Evolutionary conservation across 805 yeast genomes (phyloP).

Genomic region (Barnettozyma salicaria): DNA sequence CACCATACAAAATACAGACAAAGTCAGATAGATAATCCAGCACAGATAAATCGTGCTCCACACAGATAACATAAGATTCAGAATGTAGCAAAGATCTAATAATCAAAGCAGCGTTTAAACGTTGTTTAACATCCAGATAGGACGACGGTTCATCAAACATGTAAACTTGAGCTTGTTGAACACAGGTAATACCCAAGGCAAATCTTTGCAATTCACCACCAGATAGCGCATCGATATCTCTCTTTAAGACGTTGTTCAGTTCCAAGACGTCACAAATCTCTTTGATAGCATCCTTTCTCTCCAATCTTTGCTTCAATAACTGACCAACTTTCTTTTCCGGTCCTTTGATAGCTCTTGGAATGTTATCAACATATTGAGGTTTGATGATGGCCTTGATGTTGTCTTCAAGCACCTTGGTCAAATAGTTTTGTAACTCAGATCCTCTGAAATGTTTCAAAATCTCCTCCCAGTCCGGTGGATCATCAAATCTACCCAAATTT

Average conservation of each 20-base stretch:
- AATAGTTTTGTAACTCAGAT: slow-evolving; percentile 92
- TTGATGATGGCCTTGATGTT: slow-evolving; percentile 94
- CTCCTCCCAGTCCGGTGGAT: slow-evolving; percentile 97
- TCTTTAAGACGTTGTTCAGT: slow-evolving; percentile 64
- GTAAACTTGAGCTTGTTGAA: slow-evolving; percentile 90
- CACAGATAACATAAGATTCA: slow-evolving; percentile 85
- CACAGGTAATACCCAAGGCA: slow-evolving; percentile 96
- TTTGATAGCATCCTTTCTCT: slow-evolving; percentile 61
- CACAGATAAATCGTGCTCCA: slow-evolving; percentile 97
- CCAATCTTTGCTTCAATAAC: slow-evolving; percentile 68
- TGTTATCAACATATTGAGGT: slow-evolving; percentile 97
- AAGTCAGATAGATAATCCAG: slow-evolving; percentile 95
- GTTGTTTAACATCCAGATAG: slow-evolving; percentile 95
- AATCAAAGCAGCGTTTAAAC: slow-evolving; percentile 94
- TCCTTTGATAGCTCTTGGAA: slow-evolving; percentile 93
- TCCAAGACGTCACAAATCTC: slow-evolving; percentile 66
- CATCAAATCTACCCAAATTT: slow-evolving; percentile 87
- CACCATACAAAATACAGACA: slow-evolving; percentile 95
- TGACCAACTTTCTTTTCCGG: slow-evolving; percentile 83
- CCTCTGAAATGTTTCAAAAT: slow-evolving; percentile 91
- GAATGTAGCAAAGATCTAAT: slow-evolving; percentile 80
- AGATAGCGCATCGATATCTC: slow-evolving; percentile 85
- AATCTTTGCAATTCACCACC: slow-evolving; percentile 99
- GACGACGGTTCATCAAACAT: slow-evolving; percentile 99
- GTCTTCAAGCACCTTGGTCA: slow-evolving; percentile 91